Evolutionary conservation across 176 grass and related monocot species (phyloP).

Genomic region (Oryza coarctata): DNA sequence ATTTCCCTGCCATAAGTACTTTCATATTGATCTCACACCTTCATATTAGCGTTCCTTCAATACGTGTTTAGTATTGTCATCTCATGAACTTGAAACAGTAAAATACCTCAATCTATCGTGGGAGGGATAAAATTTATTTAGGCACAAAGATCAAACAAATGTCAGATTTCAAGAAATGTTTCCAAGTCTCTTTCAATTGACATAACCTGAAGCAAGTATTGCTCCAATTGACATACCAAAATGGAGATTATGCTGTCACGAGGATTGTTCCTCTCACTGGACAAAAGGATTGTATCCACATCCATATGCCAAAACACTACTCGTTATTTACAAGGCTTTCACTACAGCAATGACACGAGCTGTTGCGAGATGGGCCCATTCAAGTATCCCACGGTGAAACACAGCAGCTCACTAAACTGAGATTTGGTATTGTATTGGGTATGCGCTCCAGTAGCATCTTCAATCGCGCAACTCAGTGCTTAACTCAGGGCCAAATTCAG

Average conservation of each 20-base stretch:
- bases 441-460: background rate
- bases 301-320: background rate
- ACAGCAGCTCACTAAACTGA: background rate
- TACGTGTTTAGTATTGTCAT: too few species aligned
- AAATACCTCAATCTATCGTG: too few species aligned
- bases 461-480: background rate
- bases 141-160: background rate
- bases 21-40: too few species aligned
- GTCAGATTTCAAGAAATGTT: background rate
- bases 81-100: too few species aligned
- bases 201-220: background rate
- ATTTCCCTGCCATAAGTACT: too few species aligned
- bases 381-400: background rate
- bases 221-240: background rate
- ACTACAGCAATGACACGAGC: background rate
- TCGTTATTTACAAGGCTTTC: conserved; percentile 17
- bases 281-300: background rate
- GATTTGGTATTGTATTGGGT: background rate
- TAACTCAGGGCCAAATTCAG: background rate
- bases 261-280: background rate
- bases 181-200: background rate
- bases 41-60: too few species aligned
- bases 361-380: background rate
- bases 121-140: background rate
- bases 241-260: background rate